A percentile compares a stretch with the other conserved stretches of the same genome.
Evolutionary conservation across 257 asterid genomes (phyloP).

Genomic region (Lithospermum erythrorhizon): DNA sequence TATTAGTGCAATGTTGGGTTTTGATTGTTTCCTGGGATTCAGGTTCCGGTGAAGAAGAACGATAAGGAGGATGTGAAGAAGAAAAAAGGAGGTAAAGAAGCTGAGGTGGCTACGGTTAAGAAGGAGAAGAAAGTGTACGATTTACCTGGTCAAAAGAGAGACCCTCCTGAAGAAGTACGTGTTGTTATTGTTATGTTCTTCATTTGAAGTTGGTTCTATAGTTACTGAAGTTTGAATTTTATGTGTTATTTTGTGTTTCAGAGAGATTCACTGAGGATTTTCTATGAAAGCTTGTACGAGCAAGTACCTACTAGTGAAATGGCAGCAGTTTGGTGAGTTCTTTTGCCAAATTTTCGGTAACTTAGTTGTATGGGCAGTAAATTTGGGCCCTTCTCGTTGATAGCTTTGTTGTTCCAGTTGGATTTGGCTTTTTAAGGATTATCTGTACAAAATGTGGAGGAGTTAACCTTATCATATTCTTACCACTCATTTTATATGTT

Average conservation of each 20-base stretch:
- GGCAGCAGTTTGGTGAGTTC: conserved; percentile 72
- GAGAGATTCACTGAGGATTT: conserved; percentile 80
- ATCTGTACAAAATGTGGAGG: neutral
- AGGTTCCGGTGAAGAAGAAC: conserved; percentile 25
- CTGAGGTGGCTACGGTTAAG: conserved; percentile 32
- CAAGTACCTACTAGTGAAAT: conserved; percentile 82
- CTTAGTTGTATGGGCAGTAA: neutral
- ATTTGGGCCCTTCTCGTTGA: neutral
- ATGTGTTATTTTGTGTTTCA: conserved; percentile 21
- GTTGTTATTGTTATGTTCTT: neutral
- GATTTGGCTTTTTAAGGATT: neutral
- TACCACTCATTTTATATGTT: neutral
- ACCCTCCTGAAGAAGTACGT: conserved; percentile 60
- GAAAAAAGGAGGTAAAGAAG: conserved; percentile 30
- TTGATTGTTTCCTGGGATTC: conserved; percentile 5
- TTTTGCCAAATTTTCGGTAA: neutral
- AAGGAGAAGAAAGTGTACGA: conserved; percentile 58
- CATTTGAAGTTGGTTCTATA: neutral
- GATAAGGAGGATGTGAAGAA: conserved; percentile 18
- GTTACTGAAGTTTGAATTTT: neutral
- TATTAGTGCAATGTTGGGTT: neutral
- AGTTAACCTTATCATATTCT: too few relatives aligned
- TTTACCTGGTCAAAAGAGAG: conserved; percentile 89
- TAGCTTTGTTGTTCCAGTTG: neutral
- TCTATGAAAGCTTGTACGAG: conserved; percentile 56